These are phyloP conservation scores for Pyrus bretschneideri DNA, from an alignment of 306 rosid species.

Conservation along the genomic window DNA sequence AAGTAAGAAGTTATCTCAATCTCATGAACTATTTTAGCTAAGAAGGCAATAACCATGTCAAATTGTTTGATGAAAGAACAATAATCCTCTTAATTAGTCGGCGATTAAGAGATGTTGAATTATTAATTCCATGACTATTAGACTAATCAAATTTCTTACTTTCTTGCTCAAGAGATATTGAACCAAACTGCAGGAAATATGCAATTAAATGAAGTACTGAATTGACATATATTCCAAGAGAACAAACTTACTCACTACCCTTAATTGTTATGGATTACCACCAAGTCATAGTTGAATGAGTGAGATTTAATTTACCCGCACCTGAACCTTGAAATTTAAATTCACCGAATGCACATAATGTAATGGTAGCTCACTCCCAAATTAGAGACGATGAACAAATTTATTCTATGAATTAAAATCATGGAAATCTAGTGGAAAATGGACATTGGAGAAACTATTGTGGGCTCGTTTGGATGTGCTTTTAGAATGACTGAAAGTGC, in stretches of 20 bases:
- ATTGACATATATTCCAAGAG: not conserved
- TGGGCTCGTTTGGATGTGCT: fast-evolving
- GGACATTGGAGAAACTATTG: not conserved
- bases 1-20: too few species aligned
- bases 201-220: not conserved
- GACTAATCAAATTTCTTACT: not conserved
- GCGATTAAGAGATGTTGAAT: not conserved
- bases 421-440: constrained; percentile 2
- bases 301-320: too few species aligned
- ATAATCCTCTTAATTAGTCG: too few species aligned
- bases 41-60: too few species aligned
- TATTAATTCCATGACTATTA: not conserved
- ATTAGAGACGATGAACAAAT: not conserved
- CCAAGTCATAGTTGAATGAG: not conserved
- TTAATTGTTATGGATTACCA: not conserved
- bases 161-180: not conserved
- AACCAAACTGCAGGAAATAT: not conserved
- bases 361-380: not conserved
- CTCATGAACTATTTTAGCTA: too few species aligned
- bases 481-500: too few species aligned
- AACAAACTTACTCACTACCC: not conserved
- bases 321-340: too few species aligned
- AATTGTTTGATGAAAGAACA: too few species aligned
- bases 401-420: not conserved
- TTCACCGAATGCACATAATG: not conserved